A percentile compares a stretch with the other conserved stretches of the same genome.
Evolutionary conservation across 2,329 filamentous ascomycete genomes (phyloP).

Genomic region (Alternaria metachromatica): DNA sequence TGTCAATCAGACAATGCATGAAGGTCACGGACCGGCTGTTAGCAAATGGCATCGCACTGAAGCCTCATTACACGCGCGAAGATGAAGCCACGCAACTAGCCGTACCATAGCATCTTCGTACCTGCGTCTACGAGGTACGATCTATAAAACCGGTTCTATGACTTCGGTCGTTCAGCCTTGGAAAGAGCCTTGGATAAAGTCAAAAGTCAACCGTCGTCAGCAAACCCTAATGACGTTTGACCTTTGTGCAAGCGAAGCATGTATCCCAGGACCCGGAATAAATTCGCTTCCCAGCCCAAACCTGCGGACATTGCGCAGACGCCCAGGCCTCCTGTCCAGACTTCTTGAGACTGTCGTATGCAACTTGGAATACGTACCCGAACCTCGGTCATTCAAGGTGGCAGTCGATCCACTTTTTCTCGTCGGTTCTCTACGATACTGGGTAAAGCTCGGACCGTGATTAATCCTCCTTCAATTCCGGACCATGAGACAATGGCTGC

Average conservation of each 20-base stretch:
- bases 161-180: slow-evolving; percentile 13
- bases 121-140: background rate
- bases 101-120: background rate
- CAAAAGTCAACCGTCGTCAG: slow-evolving; percentile 12
- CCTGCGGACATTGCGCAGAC: slow-evolving; percentile 9
- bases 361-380: background rate
- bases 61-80: slow-evolving; percentile 17
- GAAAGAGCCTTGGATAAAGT: slow-evolving; percentile 19
- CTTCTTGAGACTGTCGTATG: slow-evolving; percentile 6
- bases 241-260: slow-evolving; percentile 21
- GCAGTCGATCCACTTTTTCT: slow-evolving; percentile 5
- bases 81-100: slow-evolving; percentile 4
- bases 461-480: slow-evolving; percentile 8
- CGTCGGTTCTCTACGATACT: background rate
- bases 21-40: slow-evolving; percentile 23
- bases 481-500: slow-evolving; percentile 10
- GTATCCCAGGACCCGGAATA: slow-evolving; percentile 15
- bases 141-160: background rate
- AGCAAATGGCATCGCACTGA: slow-evolving; percentile 25
- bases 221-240: slow-evolving; percentile 28
- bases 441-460: background rate
- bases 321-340: slow-evolving; percentile 2
- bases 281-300: background rate
- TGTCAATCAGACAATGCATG: slow-evolving; percentile 21
- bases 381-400: slow-evolving; percentile 8